Evolutionary conservation across 2,329 filamentous ascomycete species (phyloP).

Genomic region (Xenoacremonium recifei): DNA sequence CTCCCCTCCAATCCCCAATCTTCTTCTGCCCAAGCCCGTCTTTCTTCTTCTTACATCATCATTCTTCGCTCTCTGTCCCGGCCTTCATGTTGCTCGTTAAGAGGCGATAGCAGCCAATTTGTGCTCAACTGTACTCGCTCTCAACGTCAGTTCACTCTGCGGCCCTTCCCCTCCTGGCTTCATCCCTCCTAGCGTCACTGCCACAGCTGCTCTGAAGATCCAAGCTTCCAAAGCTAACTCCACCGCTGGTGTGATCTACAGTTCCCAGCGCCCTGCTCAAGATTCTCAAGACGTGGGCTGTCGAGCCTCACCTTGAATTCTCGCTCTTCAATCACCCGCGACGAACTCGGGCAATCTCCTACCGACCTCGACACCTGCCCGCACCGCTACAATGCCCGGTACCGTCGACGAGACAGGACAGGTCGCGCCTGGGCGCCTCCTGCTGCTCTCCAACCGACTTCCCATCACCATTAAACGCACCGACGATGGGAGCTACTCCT

Average conservation of each 20-base stretch:
- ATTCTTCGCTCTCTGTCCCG: too few species aligned
- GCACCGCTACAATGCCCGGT: constrained; percentile 32
- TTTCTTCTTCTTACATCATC: too few species aligned
- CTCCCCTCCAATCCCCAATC: not conserved
- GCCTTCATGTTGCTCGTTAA: not conserved
- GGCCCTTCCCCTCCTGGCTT: constrained; percentile 21
- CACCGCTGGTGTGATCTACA: constrained; percentile 24
- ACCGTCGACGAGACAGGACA: constrained; percentile 32
- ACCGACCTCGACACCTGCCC: not conserved
- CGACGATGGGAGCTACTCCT: constrained; percentile 87
- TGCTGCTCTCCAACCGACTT: constrained; percentile 90
- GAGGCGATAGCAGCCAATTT: not conserved
- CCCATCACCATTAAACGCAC: constrained; percentile 95
- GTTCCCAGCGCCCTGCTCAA: constrained; percentile 9
- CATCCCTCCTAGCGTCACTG: constrained; percentile 28
- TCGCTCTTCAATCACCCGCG: not conserved
- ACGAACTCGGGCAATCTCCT: too few species aligned
- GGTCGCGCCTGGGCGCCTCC: constrained; percentile 52
- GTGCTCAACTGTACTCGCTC: constrained; percentile 3
- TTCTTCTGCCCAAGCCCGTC: too few species aligned
- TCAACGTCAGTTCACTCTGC: constrained; percentile 17
- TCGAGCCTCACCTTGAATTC: not conserved
- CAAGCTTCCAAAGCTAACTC: constrained; percentile 27
- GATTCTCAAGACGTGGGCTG: not conserved
- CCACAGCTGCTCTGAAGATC: constrained; percentile 16